These are phyloP conservation scores for Zarea fungicola DNA, from an alignment of 2,329 filamentous ascomycete genomes.

Conservation along the genomic window DNA sequence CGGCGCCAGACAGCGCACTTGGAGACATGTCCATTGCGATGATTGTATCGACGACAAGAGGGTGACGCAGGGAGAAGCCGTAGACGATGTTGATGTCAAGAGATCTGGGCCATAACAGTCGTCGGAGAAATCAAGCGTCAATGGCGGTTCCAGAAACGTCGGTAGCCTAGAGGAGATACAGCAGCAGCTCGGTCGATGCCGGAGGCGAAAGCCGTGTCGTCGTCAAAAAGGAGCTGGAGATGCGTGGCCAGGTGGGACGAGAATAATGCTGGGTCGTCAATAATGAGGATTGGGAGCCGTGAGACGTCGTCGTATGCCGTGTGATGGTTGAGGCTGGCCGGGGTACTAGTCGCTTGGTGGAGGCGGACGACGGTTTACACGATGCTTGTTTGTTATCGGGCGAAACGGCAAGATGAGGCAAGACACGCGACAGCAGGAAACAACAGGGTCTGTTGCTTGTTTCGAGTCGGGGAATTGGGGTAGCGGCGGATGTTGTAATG, in stretches of 20 bases:
- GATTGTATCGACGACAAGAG: not conserved
- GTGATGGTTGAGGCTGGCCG: not conserved
- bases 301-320: not conserved
- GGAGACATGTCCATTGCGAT: conserved; percentile 20
- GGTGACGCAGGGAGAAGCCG: not conserved
- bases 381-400: conserved; percentile 9
- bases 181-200: not conserved
- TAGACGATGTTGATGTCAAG: not conserved
- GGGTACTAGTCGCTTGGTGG: not conserved
- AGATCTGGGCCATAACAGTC: conserved; percentile 5
- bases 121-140: not conserved
- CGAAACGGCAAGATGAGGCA: not conserved
- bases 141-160: not conserved
- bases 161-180: not conserved
- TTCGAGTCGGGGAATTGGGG: not conserved
- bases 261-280: no score
- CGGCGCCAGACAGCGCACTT: conserved; percentile 15
- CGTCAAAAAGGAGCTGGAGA: not conserved
- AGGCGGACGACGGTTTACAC: not conserved
- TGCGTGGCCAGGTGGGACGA: not conserved
- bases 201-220: not conserved
- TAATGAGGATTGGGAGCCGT: no score
- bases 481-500: not conserved
- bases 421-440: conserved; percentile 1
- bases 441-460: not conserved